Evolutionary conservation across 208 protist species (phyloP).

Genomic region (Trypanosoma vivax): DNA sequence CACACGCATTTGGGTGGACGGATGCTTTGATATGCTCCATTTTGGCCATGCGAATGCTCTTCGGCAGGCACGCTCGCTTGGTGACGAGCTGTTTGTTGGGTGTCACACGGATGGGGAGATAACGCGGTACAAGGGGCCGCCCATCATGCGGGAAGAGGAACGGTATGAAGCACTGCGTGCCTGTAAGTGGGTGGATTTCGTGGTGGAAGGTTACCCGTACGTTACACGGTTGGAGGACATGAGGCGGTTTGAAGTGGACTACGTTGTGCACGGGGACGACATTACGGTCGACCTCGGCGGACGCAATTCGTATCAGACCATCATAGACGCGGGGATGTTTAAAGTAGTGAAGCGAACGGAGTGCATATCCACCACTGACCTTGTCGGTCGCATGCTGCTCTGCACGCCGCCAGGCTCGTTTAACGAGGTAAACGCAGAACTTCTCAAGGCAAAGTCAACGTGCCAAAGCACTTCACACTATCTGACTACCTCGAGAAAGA

Average conservation of each 20-base stretch:
- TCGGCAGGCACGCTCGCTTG: slow-evolving; percentile 82
- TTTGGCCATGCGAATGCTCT: slow-evolving; percentile 87
- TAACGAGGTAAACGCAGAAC: slow-evolving; percentile 24
- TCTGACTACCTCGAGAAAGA: slow-evolving; percentile 91
- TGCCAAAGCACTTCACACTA: slow-evolving; percentile 36
- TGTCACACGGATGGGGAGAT: slow-evolving; percentile 97
- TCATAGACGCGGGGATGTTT: slow-evolving; percentile 89
- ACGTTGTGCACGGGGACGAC: slow-evolving; percentile 97
- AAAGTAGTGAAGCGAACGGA: slow-evolving; percentile 92
- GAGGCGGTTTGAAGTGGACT: slow-evolving; percentile 93
- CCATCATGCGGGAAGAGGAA: slow-evolving; percentile 96
- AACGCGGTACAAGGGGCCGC: slow-evolving; percentile 91
- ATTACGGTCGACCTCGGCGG: slow-evolving; percentile 93
- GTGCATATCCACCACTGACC: slow-evolving; percentile 97
- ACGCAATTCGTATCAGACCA: slow-evolving; percentile 92
- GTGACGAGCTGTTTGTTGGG: slow-evolving; percentile 94
- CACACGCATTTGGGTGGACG: slow-evolving; percentile 84
- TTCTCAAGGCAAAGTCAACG: slow-evolving; percentile 25
- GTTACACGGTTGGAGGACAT: slow-evolving; percentile 88
- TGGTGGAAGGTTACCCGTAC: slow-evolving; percentile 94
- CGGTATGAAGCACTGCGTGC: slow-evolving; percentile 89
- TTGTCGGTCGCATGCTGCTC: slow-evolving; percentile 97
- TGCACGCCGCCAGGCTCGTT: slow-evolving; percentile 81
- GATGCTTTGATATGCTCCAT: slow-evolving; percentile 90
- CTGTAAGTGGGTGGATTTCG: slow-evolving; percentile 98